Percentiles rank a stretch among this genome's conserved stretches.
These are phyloP conservation scores for Scytalidium lignicola DNA, from an alignment of 2,329 filamentous ascomycete genomes.

Conservation along the genomic window DNA sequence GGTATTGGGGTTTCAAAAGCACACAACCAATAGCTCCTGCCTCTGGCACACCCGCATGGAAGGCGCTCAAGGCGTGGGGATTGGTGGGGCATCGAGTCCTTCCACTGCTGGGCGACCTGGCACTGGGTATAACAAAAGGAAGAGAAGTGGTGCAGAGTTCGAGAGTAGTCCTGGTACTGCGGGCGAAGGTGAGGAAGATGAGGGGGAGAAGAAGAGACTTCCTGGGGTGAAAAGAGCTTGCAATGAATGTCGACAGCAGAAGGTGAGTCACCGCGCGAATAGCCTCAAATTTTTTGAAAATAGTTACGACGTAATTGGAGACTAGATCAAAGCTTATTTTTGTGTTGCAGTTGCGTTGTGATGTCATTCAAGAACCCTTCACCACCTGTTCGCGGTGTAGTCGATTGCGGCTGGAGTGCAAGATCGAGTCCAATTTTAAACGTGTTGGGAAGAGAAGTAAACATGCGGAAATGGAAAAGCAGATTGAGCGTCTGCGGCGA, in stretches of 20 bases:
- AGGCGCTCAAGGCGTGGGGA: constrained; percentile 15
- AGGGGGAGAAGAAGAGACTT: constrained; percentile 57
- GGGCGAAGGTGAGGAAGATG: constrained; percentile 49
- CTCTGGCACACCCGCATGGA: constrained; percentile 18
- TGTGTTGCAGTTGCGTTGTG: constrained; percentile 66
- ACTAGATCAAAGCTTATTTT: constrained; percentile 8
- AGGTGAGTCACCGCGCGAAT: constrained; percentile 49
- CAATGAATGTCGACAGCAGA: constrained; percentile 82
- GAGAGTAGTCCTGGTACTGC: constrained; percentile 58
- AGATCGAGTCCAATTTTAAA: constrained; percentile 86
- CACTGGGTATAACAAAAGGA: constrained; percentile 43
- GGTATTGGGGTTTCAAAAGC: constrained; percentile 6
- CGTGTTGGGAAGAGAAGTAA: constrained; percentile 76
- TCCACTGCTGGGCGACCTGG: constrained; percentile 21
- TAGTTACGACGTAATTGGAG: background rate
- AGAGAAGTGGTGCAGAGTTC: constrained; percentile 47
- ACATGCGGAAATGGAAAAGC: constrained; percentile 81
- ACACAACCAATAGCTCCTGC: constrained; percentile 7
- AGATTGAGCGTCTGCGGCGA: constrained; percentile 65
- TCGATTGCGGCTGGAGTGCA: constrained; percentile 75
- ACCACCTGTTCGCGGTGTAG: constrained; percentile 71
- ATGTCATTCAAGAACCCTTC: constrained; percentile 78
- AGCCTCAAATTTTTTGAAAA: background rate
- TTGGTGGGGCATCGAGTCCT: constrained; percentile 23
- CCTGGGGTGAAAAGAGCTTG: constrained; percentile 73